A percentile compares a stretch with the other conserved stretches of the same genome.
phyloP scores from a whole-genome alignment of 2,329 filamentous ascomycete genomes.

The Thielaviopsis musarum region DNA sequence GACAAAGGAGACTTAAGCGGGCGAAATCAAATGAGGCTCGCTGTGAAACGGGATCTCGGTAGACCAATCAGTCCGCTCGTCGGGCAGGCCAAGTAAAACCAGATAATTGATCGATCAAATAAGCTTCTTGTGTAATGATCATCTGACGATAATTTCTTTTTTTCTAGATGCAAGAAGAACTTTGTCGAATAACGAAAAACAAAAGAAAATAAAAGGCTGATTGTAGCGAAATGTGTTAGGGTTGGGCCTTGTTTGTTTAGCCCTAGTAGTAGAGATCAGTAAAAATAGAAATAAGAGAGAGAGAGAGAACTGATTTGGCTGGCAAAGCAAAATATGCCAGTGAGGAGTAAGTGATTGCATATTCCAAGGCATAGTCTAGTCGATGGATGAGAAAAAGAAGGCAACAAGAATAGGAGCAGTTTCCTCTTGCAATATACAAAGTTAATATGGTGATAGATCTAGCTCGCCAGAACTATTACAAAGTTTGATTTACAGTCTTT shows the following conservation, averaged over 20 bases:
- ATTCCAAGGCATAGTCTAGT: not conserved
- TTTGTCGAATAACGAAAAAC: not conserved
- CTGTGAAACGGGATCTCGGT: too few relatives aligned
- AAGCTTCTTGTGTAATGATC: not conserved
- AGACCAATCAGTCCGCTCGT: too few relatives aligned
- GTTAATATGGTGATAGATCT: too few relatives aligned
- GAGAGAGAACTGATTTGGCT: not conserved
- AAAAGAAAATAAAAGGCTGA: not conserved
- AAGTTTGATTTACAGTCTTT: too few relatives aligned
- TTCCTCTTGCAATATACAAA: not conserved
- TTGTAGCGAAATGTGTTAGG: not conserved
- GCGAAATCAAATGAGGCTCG: too few relatives aligned
- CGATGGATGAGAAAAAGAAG: not conserved
- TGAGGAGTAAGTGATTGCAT: not conserved
- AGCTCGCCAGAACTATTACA: too few relatives aligned
- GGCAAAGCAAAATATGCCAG: not conserved
- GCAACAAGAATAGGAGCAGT: not conserved
- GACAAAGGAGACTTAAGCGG: not conserved
- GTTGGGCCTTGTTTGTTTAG: not conserved
- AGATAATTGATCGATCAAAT: not conserved
- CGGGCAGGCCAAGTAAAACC: too few relatives aligned
- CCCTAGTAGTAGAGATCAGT: not conserved
- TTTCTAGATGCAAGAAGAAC: not conserved
- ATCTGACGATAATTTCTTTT: not conserved
- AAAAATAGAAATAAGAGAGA: not conserved